Base-by-base conservation (phyloP, 306 rosid species). In the Ormosia semicastrata region DNA sequence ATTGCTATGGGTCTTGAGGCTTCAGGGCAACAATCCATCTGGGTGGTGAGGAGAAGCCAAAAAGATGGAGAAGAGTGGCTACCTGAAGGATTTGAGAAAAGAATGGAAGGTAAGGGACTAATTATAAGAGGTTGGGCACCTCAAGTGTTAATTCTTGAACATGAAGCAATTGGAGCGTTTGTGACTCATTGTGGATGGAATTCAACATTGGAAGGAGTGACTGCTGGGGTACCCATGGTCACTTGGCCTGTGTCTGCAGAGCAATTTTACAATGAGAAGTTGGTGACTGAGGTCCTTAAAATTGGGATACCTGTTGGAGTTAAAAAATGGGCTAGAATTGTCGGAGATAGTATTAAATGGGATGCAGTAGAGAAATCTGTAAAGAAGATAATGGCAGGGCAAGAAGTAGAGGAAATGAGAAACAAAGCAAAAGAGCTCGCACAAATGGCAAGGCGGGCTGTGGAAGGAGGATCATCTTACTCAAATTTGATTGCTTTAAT, bases 201-300 rank as follows among this genome's bases (percentile, higher is more conserved):
- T 12, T 46, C 52, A 46, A 1, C 3, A 1, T 40, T 87, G 17
- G 91, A 80, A 60, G 89, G 72, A 5, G 79, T 86, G 14, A 29
- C 11, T 6, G 66, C 76, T 13, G 82, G 79, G 56, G 47, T 70
- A 2, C 62, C 82, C 0, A 54, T 83, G 80, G 65, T 80, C 2
- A 86, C 87, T 2, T 86, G 89, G 89, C 89, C 87, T 0, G 4
- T 57, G 15, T 32, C n/a, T 9, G 85, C 78, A 0, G 86, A 83
- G 14, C 89, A 84, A 30, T 88, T 83, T 76, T 84, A 43, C 33
- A 86, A 81, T 12, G 86, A 86, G 54, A 86, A 88, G 78, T 5
- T 88, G 34, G 73, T 83, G 1, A 13, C 7, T 0, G 56, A 89
- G 12, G 40, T 86, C 3, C 65, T 89, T 6, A 49, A 66, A 13